These are phyloP conservation scores for Neurospora sp. DNA, from an alignment of 495 filamentous ascomycete species.

Conservation along the genomic window DNA sequence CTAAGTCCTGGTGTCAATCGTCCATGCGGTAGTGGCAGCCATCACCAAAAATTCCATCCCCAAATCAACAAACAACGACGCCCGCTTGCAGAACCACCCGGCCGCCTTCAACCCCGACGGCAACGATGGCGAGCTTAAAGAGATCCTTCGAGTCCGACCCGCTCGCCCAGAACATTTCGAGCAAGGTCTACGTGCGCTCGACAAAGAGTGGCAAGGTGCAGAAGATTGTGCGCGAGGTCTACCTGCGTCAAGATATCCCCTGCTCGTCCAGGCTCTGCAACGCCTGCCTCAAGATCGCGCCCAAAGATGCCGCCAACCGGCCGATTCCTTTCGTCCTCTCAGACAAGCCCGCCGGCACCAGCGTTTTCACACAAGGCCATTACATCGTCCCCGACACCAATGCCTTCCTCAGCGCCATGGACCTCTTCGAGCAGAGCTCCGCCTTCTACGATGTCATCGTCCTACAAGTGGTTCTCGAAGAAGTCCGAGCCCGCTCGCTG, in stretches of 20 bases:
- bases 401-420: slow-evolving; percentile 90
- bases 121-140: slow-evolving; percentile 69
- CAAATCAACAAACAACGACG: slow-evolving; percentile 3
- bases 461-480: slow-evolving; percentile 90
- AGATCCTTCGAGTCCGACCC: slow-evolving; percentile 59
- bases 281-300: slow-evolving; percentile 57
- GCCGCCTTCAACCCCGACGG: not conserved
- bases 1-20: slow-evolving; percentile 1
- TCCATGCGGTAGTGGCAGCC: not conserved
- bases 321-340: slow-evolving; percentile 77
- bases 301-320: slow-evolving; percentile 66
- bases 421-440: slow-evolving; percentile 82
- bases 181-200: slow-evolving; percentile 87
- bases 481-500: slow-evolving; percentile 84
- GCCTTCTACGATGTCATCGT: slow-evolving; percentile 94
- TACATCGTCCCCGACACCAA: slow-evolving; percentile 97
- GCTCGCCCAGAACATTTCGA: slow-evolving; percentile 66
- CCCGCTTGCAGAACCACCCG: not conserved
- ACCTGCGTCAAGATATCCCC: slow-evolving; percentile 91
- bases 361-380: slow-evolving; percentile 71
- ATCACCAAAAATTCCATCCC: slow-evolving; percentile 4
- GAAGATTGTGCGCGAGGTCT: slow-evolving; percentile 95
- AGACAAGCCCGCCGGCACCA: slow-evolving; percentile 72
- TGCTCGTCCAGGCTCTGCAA: slow-evolving; percentile 89
- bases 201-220: slow-evolving; percentile 93